Evolutionary conservation across 176 grass and related monocot genomes (phyloP), one percentile per base, ranked within the genome.

Genomic region (Musa beccarii): DNA sequence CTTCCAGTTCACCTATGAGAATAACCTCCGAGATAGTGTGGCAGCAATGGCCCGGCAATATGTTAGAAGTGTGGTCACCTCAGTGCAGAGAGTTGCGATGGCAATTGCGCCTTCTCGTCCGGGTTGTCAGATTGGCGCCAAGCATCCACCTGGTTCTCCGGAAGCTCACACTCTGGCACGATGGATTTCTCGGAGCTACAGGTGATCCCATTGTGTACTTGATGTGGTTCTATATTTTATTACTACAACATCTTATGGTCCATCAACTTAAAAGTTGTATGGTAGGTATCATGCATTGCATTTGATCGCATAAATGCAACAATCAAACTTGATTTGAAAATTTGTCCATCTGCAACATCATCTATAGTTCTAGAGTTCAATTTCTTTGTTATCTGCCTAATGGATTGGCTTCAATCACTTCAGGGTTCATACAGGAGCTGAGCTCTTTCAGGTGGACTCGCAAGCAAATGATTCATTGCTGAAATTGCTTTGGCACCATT

Each of bases 111-210:
- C 86, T 49, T 89, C 85, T 29, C 81, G 68, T 4, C 79, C 89
- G 53, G 91, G 85, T 16, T 80, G 82, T 49, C 80, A 86, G 24
- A 75, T 87, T 59, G 86, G 88, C 22, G 80, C 75, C 1, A 88
- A 89, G 62, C 74, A 87, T 73, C 84, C 89, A 76, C 86, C 96
- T 73, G 96, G 91, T 14, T 87, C 85, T 59, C 91, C 96, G 43
- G 91, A 95, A 80, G 91, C 96, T 23, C 59, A 83, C 53, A 99
- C 91, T 71, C 78, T 99, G 23, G 88, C 89, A 82, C 83, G 75
- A 76, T 99, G 96, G 96, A 89, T 99, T 80, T 95, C 84, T 80
- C 88, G 81, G 61, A 99, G 96, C 83, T 95, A 99, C 83, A 89
- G 84, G 96, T 92, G 34, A 43, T 43, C 34, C 34, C 4, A 43